Evolutionary conservation across 805 yeast genomes (phyloP).

Genomic region (Grigorovia jiainica): DNA sequence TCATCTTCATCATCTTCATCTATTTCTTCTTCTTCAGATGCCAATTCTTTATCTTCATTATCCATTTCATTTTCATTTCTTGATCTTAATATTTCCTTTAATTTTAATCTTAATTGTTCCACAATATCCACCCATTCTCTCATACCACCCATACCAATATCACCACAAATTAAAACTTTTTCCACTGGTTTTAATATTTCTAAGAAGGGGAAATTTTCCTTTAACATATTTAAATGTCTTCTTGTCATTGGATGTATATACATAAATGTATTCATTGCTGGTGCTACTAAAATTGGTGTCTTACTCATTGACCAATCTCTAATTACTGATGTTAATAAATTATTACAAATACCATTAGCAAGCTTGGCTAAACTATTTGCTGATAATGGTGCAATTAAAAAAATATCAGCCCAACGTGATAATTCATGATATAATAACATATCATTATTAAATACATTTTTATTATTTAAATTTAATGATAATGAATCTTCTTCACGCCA

Average conservation of each 20-base stretch:
- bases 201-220: constrained; percentile 67
- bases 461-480: constrained; percentile 1
- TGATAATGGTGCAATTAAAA: constrained; percentile 66
- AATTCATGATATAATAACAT: constrained; percentile 71
- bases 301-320: constrained; percentile 66
- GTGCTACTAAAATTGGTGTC: constrained; percentile 65
- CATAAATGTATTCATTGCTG: constrained; percentile 82
- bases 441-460: constrained; percentile 32
- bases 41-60: constrained; percentile 19
- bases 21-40: constrained; percentile 35
- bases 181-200: constrained; percentile 72
- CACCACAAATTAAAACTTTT: constrained; percentile 72
- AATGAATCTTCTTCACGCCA: constrained; percentile 76
- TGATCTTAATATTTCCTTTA: constrained; percentile 20
- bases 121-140: constrained; percentile 80
- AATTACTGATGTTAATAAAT: constrained; percentile 60
- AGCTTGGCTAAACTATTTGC: constrained; percentile 74
- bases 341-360: constrained; percentile 69
- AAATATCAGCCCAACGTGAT: constrained; percentile 77
- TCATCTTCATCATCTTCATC: constrained; percentile 39
- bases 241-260: constrained; percentile 73
- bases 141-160: constrained; percentile 90
- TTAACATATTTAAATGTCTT: constrained; percentile 50
- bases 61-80: constrained; percentile 28
- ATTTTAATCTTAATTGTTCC: constrained; percentile 39